Base-by-base conservation (phyloP, 768 basidiomycete genomes). In the Russula lepida region DNA sequence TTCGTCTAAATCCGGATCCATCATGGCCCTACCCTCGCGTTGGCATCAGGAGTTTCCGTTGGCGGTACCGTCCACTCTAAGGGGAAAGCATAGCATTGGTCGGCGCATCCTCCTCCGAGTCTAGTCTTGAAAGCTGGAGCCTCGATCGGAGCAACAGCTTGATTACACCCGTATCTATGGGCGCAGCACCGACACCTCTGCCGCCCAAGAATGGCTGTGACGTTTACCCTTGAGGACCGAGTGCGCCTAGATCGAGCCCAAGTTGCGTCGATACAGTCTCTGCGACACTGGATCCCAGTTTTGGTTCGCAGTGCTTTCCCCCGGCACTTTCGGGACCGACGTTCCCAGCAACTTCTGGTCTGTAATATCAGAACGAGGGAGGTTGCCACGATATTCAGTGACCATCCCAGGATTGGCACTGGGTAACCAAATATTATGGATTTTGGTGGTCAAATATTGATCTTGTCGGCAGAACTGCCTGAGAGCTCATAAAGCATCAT, bases 391-490 rank as follows among this genome's bases (percentile, higher is more conserved):
- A 46, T 46, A 3, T 25, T n/a, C 13, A 15, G 32, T 7, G 21
- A 30, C 79, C 4, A 28, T 64, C 86, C 88, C 86, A 46, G 80
- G 81, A 64, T 90, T 90, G 88, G 66, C 79, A 82, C 0, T 89
- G 88, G 3, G 87, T 71, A 66, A 91, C 88, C 89, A 91, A 0
- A 91, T 89, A 63, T 92, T 87, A 50, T 82, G 77, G 3, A 88
- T 81, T 57, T 89, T 74, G 0, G 87, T 74, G 0, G 87, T 89
- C 51, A 69, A 37, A 35, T 17, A 17, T 37, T 37, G 35, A 68
- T 60, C 59, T 72, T 75, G 73, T 84, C 84, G 58, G 79, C 78
- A 1, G 80, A 82, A 35, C 87, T n/a, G n/a, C n/a, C n/a, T n/a
- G n/a, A 80, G 54, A 73, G 84, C 66, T 89, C 87, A 62, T 89